Base-by-base conservation (phyloP, 2,329 filamentous ascomycete genomes). In the Botrytis pseudocinerea region DNA sequence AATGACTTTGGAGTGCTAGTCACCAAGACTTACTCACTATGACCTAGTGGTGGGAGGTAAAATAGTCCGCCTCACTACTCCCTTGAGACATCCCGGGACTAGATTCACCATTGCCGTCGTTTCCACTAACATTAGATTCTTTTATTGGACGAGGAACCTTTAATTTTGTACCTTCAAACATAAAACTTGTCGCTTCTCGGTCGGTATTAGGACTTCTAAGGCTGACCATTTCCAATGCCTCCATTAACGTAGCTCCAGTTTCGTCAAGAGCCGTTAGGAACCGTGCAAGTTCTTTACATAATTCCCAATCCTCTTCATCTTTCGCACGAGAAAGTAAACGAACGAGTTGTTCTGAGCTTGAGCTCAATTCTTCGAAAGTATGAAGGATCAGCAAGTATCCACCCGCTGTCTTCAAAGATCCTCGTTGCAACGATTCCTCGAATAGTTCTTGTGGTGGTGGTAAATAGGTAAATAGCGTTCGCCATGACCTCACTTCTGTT, bases 301-400 rank as follows among this genome's bases (percentile, higher is more conserved):
- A 84, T 78, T 98, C 95, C 94, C 95, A 99, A 80, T 98, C 95
- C 66, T 91, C 90, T 81, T 95, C 94, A 46, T 90, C 87, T 78
- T 95, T 95, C 0, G 95, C 96, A 66, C 93, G 87, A 46, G 89
- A 90, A 73, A 99, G 87, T 38, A 99, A 85, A 20, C 94, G 89
- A 6, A 97, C 92, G 32, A 94, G 91, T 80, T 95, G 92, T 78
- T 93, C 91, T 22, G 90, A 91, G 32, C 90, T 92, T 2, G 90
- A 86, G 18, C 87, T 88, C 60, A 92, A 82, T 80, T 93, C 91
- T 76, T 92, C 89, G 73, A 92, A 87, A 0, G 94, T 97, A 80
- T 99, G 95, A 51, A 99, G 85, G 51, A 99, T 93, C 28, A 99
- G 89, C n/a, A 99, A 87, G 82, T 98, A 99, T 0, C 97, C 96